Evolutionary conservation across 345 rosid genomes (phyloP), one percentile per base, ranked within the genome.

Genomic region (Populus euphratica): DNA sequence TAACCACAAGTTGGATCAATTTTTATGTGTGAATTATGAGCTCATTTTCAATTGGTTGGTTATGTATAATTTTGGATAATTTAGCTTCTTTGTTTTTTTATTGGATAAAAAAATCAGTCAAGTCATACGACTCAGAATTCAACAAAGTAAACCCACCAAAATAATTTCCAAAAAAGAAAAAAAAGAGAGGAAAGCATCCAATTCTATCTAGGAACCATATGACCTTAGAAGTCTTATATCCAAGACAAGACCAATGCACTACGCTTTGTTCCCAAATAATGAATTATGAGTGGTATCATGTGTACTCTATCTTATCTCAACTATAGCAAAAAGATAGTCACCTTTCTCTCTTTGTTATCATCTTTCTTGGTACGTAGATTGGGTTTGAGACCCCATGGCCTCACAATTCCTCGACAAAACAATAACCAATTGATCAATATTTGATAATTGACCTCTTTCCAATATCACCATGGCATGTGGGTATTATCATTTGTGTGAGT

Each of bases 391-490:
- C 69, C 59, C 74, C 70, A 73, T 27, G 69, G 47, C 72, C 72
- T 68, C 31, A 39, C 63, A 65, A 77, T 39, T 77, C 69, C 68
- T 78, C 76, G 74, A 68, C 83, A 77, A 72, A 76, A 69, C 74
- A 65, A 81, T 83, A 81, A 83, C 83, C 81, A 70, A 65, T 78
- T 71, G 73, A 74, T 77, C 16, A 18, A 21, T 71, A 36, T 56
- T 69, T 62, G 73, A 75, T 70, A 8, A 23, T 59, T 78, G 83
- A 81, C 82, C 77, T 77, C 64, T 78, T 75, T 66, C 82, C 82
- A 80, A 77, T 72, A 74, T 36, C 69, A 73, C 76, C 79, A 70
- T 70, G 75, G 63, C 80, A 83, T 72, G 80, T 82, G 83, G 76
- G 77, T 76, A 73, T 69, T 64, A 80, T 81, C 54, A 82, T 71